Base-by-base conservation (phyloP, 2,329 filamentous ascomycete genomes). In the Exophiala viscosa region DNA sequence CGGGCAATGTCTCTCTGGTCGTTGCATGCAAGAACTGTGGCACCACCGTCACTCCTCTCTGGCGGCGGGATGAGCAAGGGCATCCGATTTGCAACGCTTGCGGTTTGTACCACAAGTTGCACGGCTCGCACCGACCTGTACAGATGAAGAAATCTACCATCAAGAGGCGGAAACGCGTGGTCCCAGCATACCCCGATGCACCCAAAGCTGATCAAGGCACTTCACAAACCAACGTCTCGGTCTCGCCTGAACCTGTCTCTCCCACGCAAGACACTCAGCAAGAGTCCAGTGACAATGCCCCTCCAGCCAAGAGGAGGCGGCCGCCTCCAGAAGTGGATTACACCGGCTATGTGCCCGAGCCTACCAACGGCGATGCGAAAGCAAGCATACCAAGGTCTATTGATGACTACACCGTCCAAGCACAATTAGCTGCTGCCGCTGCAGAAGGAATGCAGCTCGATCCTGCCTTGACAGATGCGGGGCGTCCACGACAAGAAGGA, bases 141-240 rank as follows among this genome's bases (percentile, higher is more conserved):
- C 90, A 90, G n/a, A 97, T 99, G 93, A 99, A 97, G 72, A 97
- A 96, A 70, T 87, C 90, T 2, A 88, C 95, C 20, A 99, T 99
- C 69, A 97, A 99, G 72, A 83, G 93, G 57, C 81, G 93, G 55
- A 97, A 97, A 77, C 85, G 93, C 53, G 90, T 97, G 5, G 91
- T 97, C 39, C 91, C 92, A 14, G 90, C 88, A 14, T 75, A 82
- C 20, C 70, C 74, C 50, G 76, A 76, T 51, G 70, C 39, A 32
- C 45, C 41, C 8, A 45, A 48, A 39, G 44, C 51, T n/a, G 48
- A 66, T 18, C 45, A 43, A 17, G 44, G 20, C 15, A 35, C 51
- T 9, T 44, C 58, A 17, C 50, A 55, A 33, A 45, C 47, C 35
- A 50, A 44, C 2, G 35, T 35, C n/a, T 58, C 54, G 17, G 45